Evolutionary conservation across 805 yeast species (phyloP).

Genomic region (Sugiyamaella mastotermitis): DNA sequence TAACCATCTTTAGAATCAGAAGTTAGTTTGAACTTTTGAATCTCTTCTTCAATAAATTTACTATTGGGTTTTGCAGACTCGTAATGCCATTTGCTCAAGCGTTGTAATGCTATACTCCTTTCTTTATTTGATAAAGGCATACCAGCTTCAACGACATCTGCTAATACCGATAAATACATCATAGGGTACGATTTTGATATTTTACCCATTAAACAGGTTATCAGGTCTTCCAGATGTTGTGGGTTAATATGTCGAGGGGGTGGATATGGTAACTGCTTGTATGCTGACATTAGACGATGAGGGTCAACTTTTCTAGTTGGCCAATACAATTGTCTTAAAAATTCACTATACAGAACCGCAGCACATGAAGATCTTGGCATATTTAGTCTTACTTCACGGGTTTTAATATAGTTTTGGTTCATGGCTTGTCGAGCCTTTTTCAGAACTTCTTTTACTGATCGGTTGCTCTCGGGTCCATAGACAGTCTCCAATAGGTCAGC

Average conservation of each 20-base stretch:
- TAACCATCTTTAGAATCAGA: not conserved
- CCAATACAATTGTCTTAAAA: slow-evolving; percentile 20
- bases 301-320: too few relatives aligned
- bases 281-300: slow-evolving; percentile 21
- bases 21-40: not conserved
- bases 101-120: slow-evolving; percentile 20
- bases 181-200: slow-evolving; percentile 3
- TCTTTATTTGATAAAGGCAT: slow-evolving; percentile 31
- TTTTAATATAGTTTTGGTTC: slow-evolving; percentile 12
- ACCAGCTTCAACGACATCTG: slow-evolving; percentile 24
- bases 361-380: slow-evolving; percentile 15
- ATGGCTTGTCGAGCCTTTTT: slow-evolving; percentile 2
- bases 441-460: not conserved
- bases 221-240: slow-evolving; percentile 29
- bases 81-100: not conserved
- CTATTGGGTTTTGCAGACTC: not conserved
- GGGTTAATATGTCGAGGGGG: slow-evolving; percentile 28
- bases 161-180: slow-evolving; percentile 16
- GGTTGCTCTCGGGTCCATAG: too few relatives aligned
- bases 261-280: slow-evolving; percentile 30
- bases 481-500: too few relatives aligned
- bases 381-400: slow-evolving; percentile 5
- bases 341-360: slow-evolving; percentile 17
- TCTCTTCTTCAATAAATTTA: not conserved
- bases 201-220: slow-evolving; percentile 19